Evolutionary conservation across 2,329 filamentous ascomycete species (phyloP).

Genomic region (Talaromyces marneffei): DNA sequence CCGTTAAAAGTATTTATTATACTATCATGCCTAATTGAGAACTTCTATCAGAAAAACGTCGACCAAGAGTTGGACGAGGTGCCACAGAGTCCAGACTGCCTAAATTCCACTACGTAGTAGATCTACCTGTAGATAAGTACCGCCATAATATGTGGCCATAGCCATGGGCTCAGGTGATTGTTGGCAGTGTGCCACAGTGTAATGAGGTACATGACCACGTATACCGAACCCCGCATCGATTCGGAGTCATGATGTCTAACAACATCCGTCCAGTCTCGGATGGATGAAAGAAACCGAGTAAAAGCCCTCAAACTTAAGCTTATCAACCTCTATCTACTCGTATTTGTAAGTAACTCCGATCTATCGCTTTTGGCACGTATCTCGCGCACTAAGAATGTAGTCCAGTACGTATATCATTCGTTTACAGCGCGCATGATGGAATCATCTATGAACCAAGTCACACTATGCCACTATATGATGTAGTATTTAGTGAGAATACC

Average conservation of each 20-base stretch:
- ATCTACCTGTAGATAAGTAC: no score
- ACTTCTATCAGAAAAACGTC: not conserved
- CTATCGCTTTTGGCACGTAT: not conserved
- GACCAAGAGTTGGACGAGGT: no score
- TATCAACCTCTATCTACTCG: not conserved
- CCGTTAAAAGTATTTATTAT: not conserved
- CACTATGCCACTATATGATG: not conserved
- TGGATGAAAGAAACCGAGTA: not conserved
- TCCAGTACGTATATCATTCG: no score
- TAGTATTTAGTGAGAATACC: not conserved
- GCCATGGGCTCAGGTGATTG: not conserved
- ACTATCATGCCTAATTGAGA: not conserved
- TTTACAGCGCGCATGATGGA: not conserved
- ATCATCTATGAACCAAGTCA: not conserved
- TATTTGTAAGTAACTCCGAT: not conserved
- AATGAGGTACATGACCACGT: not conserved
- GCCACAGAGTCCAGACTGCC: no score
- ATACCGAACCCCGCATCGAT: not conserved
- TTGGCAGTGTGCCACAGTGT: not conserved
- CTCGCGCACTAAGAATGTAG: not conserved
- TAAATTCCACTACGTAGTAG: no score
- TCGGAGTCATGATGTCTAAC: not conserved
- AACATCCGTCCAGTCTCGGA: not conserved
- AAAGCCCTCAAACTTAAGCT: not conserved
- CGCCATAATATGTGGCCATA: no score